Percentiles rank a stretch among this genome's conserved stretches.
Conservation (phyloP, 2,329 filamentous ascomycete genomes). For the Kalmusia sp. region DNA sequence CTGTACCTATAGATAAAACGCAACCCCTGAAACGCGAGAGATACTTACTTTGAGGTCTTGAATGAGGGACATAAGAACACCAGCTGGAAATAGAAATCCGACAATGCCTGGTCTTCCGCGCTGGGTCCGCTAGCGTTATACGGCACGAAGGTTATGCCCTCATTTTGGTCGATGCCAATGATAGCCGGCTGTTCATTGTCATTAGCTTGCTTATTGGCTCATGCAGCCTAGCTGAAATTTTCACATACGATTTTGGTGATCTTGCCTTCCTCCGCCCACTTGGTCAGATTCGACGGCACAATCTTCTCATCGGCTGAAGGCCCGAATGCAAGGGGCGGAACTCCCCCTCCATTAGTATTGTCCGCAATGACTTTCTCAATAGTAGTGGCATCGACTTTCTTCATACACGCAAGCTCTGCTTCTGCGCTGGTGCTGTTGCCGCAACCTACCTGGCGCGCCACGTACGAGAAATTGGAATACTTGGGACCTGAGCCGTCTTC, state of each 20-base stretch:
- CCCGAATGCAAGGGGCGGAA: slow-evolving; percentile 21
- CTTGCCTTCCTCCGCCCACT: slow-evolving; percentile 1
- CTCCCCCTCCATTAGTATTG: slow-evolving; percentile 46
- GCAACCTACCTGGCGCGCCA: slow-evolving; percentile 17
- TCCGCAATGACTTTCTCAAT: slow-evolving; percentile 36
- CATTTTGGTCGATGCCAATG: slow-evolving; percentile 27
- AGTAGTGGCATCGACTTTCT: slow-evolving; percentile 23
- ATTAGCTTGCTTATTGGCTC: neutral
- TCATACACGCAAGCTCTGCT: slow-evolving; percentile 42
- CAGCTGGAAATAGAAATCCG: neutral
- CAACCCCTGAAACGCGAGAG: neutral
- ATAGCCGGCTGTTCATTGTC: slow-evolving; percentile 25
- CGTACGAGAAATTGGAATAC: slow-evolving; percentile 20
- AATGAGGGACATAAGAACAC: slow-evolving; percentile 14
- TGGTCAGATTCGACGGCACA: slow-evolving; percentile 15
- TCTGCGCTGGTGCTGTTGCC: neutral
- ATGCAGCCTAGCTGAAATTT: neutral
- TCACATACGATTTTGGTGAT: slow-evolving; percentile 43
- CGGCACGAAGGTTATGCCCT: slow-evolving; percentile 4
- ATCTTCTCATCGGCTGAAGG: slow-evolving; percentile 20
- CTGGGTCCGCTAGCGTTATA: neutral
- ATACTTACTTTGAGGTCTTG: slow-evolving; percentile 8
- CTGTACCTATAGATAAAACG: no score
- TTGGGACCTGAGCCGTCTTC: neutral
- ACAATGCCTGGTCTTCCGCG: neutral